These are phyloP conservation scores for Tulasnella sp. DNA, from an alignment of 768 basidiomycete species.

Conservation along the genomic window DNA sequence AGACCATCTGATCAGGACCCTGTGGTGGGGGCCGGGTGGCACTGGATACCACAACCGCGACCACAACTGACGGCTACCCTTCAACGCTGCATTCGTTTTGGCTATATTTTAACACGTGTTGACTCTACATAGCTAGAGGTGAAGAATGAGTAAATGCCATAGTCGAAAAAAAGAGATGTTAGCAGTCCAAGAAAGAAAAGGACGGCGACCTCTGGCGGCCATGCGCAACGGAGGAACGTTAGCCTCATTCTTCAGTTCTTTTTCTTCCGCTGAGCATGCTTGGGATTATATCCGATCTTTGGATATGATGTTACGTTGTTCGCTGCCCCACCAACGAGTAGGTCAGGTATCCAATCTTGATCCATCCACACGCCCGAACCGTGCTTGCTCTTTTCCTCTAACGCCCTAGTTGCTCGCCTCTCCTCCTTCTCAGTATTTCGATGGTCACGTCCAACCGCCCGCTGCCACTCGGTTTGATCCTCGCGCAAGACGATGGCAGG, in stretches of 20 bases:
- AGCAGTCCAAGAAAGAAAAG: no score
- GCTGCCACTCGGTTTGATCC: constrained; percentile 80
- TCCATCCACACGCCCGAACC: constrained; percentile 64
- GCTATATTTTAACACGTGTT: no score
- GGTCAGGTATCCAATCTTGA: constrained; percentile 87
- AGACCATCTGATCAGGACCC: no score
- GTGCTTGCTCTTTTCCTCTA: constrained; percentile 31
- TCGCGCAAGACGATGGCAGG: constrained; percentile 79
- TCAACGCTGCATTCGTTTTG: no score
- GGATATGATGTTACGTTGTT: neutral
- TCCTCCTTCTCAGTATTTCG: constrained; percentile 69
- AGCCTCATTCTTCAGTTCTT: neutral
- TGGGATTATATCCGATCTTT: constrained; percentile 1
- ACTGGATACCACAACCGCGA: no score
- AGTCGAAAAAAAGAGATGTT: no score
- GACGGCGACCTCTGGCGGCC: no score
- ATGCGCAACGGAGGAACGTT: no score
- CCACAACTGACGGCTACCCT: no score
- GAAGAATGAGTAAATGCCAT: no score
- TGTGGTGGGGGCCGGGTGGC: no score
- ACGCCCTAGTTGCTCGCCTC: constrained; percentile 53
- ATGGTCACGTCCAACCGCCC: constrained; percentile 69
- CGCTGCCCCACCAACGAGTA: constrained; percentile 37
- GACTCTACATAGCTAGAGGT: no score
- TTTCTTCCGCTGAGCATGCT: neutral